A percentile compares a stretch with the other conserved stretches of the same genome.
phyloP scores from a whole-genome alignment of 768 basidiomycete species.

The Kwoniella newhampshirensis region DNA sequence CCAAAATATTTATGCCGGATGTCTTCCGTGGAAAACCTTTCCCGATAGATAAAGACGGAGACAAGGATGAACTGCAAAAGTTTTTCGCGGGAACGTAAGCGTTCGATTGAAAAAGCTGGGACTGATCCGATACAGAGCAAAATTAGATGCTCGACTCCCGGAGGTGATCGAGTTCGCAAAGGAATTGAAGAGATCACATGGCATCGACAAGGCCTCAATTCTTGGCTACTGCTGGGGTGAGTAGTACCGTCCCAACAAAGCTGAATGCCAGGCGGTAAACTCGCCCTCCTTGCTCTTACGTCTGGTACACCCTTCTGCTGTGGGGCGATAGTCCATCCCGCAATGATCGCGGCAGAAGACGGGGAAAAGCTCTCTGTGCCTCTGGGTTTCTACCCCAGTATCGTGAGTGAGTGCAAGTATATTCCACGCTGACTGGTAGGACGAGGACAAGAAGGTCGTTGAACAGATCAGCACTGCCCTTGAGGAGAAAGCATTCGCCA shows the following conservation, averaged over 20 bases:
- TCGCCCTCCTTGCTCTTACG: slow-evolving; percentile 38
- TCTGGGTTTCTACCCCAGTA: slow-evolving; percentile 54
- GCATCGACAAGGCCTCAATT: slow-evolving; percentile 56
- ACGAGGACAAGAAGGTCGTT: slow-evolving; percentile 43
- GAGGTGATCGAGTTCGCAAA: slow-evolving; percentile 60
- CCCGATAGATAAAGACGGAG: slow-evolving; percentile 60
- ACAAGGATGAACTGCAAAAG: slow-evolving; percentile 60
- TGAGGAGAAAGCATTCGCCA: slow-evolving; percentile 59
- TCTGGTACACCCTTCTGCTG: slow-evolving; percentile 53
- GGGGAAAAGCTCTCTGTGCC: slow-evolving; percentile 39
- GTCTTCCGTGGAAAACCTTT: slow-evolving; percentile 63
- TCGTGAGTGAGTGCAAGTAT: slow-evolving; percentile 48
- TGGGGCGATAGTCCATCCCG: slow-evolving; percentile 57
- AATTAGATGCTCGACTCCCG: slow-evolving; percentile 57
- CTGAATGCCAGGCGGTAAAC: slow-evolving; percentile 52
- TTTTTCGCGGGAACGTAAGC: slow-evolving; percentile 61
- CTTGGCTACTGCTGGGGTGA: slow-evolving; percentile 56
- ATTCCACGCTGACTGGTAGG: slow-evolving; percentile 17
- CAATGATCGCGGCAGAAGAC: slow-evolving; percentile 41
- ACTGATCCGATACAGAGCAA: slow-evolving; percentile 26
- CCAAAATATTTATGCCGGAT: slow-evolving; percentile 67
- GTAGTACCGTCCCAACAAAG: slow-evolving; percentile 9
- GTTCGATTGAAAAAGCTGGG: not conserved
- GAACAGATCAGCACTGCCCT: slow-evolving; percentile 60
- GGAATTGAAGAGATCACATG: slow-evolving; percentile 54